Evolutionary conservation across 2,329 filamentous ascomycete genomes (phyloP).

Genomic region (Verticillium klebahnii): DNA sequence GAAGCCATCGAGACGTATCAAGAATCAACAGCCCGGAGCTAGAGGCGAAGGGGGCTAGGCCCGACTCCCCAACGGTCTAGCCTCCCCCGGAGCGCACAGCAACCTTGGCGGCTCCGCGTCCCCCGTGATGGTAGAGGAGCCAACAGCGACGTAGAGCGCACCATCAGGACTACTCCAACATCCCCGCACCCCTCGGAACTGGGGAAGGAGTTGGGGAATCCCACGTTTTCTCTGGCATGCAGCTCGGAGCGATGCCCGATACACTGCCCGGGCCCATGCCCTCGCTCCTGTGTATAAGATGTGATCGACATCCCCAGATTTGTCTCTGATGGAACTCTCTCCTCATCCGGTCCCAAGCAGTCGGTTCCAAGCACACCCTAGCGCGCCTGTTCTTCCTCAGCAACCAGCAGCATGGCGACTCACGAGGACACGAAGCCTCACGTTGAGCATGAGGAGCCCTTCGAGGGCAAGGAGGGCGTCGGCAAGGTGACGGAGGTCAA

Average conservation of each 20-base stretch:
- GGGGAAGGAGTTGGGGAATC: background rate
- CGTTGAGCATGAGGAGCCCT: slow-evolving; percentile 20
- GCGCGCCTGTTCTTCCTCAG: background rate
- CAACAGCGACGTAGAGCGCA: background rate
- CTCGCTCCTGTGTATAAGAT: background rate
- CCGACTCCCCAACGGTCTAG: background rate
- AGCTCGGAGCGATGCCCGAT: background rate
- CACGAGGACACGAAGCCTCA: slow-evolving; percentile 1
- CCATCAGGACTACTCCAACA: background rate
- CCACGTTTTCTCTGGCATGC: background rate
- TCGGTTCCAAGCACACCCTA: background rate
- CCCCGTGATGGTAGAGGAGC: background rate
- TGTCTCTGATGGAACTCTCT: background rate
- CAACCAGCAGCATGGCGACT: background rate
- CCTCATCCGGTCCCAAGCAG: background rate
- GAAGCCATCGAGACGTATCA: background rate
- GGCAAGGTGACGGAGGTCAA: slow-evolving; percentile 26
- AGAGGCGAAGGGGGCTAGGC: background rate
- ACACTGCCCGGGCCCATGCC: background rate
- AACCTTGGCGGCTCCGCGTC: background rate
- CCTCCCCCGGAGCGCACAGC: background rate
- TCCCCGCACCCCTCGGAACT: background rate
- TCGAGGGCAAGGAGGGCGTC: slow-evolving; percentile 12
- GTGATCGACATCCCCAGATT: background rate
- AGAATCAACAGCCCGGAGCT: background rate